These are phyloP conservation scores for Plantago major DNA, from an alignment of 257 asterid species.

Conservation along the genomic window DNA sequence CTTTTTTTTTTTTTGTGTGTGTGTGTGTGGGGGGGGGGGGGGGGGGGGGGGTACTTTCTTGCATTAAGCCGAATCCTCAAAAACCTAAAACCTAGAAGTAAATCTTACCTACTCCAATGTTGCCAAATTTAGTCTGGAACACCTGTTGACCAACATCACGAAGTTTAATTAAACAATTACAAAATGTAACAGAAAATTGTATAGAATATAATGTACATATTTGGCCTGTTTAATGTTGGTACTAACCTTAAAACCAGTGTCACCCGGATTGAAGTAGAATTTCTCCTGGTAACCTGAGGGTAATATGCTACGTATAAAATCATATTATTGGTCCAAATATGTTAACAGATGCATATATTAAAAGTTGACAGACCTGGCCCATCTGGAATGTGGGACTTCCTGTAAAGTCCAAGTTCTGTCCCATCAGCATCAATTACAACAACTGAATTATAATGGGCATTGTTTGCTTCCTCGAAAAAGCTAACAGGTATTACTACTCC, in stretches of 20 bases:
- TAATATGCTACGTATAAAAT: neutral
- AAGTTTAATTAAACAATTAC: slow-evolving; percentile 18
- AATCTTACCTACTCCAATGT: slow-evolving; percentile 85
- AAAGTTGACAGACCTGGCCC: slow-evolving; percentile 72
- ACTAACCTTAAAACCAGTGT: slow-evolving; percentile 93
- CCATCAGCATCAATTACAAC: slow-evolving; percentile 96
- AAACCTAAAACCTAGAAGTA: neutral
- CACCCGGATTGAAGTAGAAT: slow-evolving; percentile 95
- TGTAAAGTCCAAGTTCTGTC: slow-evolving; percentile 86
- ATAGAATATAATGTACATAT: slow-evolving; percentile 7
- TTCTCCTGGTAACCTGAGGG: slow-evolving; percentile 94
- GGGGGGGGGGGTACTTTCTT: too few relatives aligned
- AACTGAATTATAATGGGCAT: slow-evolving; percentile 92
- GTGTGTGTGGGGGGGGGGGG: too few relatives aligned
- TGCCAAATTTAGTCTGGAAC: slow-evolving; percentile 85
- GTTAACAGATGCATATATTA: slow-evolving; percentile 16
- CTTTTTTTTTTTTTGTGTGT: too few relatives aligned
- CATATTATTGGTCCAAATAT: slow-evolving; percentile 7
- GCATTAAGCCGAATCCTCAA: too few relatives aligned
- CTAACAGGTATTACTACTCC: slow-evolving; percentile 96
- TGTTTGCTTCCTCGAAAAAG: slow-evolving; percentile 95
- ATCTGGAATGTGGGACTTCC: slow-evolving; percentile 97
- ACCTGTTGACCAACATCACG: slow-evolving; percentile 46
- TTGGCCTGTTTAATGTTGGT: neutral
- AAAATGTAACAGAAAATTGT: slow-evolving; percentile 13